A percentile compares a stretch with the other conserved stretches of the same genome.
Conservation (phyloP, 2,329 filamentous ascomycete genomes). For the Fusarium subglutinans region DNA sequence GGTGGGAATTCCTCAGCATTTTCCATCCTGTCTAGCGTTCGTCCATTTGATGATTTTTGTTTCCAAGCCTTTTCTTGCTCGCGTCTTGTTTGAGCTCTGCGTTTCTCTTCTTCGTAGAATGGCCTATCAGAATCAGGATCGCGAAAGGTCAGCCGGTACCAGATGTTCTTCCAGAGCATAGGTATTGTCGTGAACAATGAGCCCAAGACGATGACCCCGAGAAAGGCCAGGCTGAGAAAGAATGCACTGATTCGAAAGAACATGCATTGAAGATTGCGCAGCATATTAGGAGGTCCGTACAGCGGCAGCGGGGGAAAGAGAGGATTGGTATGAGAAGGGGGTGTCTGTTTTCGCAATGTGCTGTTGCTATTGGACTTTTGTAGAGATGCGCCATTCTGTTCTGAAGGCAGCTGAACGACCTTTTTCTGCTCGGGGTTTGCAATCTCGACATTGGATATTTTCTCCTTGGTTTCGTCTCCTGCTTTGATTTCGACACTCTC, state of each 20-base stretch:
- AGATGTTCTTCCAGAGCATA: constrained; percentile 56
- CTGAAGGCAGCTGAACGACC: constrained; percentile 39
- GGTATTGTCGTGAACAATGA: constrained; percentile 75
- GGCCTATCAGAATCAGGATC: constrained; percentile 69
- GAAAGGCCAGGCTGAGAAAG: constrained; percentile 79
- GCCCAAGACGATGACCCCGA: constrained; percentile 79
- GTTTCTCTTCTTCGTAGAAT: constrained; percentile 78
- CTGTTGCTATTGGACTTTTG: constrained; percentile 58
- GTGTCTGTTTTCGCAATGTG: constrained; percentile 59
- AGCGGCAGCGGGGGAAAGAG: constrained; percentile 86
- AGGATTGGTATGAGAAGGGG: constrained; percentile 77
- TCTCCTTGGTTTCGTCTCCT: constrained; percentile 40
- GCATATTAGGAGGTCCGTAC: constrained; percentile 77
- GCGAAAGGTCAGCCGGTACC: constrained; percentile 64
- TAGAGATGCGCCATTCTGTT: constrained; percentile 48
- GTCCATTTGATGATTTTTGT: constrained; percentile 49
- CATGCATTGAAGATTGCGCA: constrained; percentile 72
- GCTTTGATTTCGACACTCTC: constrained; percentile 41
- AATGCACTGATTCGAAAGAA: constrained; percentile 75
- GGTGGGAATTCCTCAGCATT: constrained; percentile 70
- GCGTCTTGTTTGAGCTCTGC: constrained; percentile 64
- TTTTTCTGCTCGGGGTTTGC: constrained; percentile 39
- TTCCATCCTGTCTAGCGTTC: constrained; percentile 54
- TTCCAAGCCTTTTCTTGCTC: constrained; percentile 72
- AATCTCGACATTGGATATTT: constrained; percentile 45